Base-by-base conservation (phyloP, 2,329 filamentous ascomycete genomes). In the Podosphaera aphanis region DNA sequence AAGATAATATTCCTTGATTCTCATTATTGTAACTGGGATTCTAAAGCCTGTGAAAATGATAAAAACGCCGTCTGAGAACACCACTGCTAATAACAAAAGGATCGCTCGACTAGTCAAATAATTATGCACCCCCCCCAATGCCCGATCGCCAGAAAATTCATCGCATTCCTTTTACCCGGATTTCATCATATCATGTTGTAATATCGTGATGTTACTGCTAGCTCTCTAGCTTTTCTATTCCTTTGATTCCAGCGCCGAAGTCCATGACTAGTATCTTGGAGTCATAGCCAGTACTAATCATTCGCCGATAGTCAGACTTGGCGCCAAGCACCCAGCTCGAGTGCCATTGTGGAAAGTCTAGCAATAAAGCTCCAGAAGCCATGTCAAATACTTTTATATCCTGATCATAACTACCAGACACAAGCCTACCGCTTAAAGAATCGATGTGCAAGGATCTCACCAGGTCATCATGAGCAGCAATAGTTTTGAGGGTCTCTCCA, bases 341-440 rank as follows among this genome's bases (percentile, higher is more conserved):
- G 48, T 93, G 93, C 85, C 86, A 95, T 53, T 82, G 77, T n/a
- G 85, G 82, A 56, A 94, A 88, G 54, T 85, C 78, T 50, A 92
- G 73, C 49, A 88, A 71, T 53, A 84, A 70, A 41, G 77, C 66
- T 29, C 86, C 88, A 2, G 78, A 79, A 51, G 78, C 75, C 63
- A 90, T 80, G 60, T 94, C 82, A 62, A 85, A 94, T 1, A 95
- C 84, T 59, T 92, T 93, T 59, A 98, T 86, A 55, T 88, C 86
- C 55, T 83, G 83, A 60, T 98, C 90, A 61, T 98, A 98, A 59
- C 81, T 90, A 16, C 84, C 90, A 53, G 83, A 93, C 49, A 98
- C 73, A 25, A 98, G 76, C 43, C 90, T 76, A 16, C 81, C 80
- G 57, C 84, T 90, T 46, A 82, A 71, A 46, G 77, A 83, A 62